These are phyloP conservation scores for Penstemon newberryi DNA, from an alignment of 257 asterid species.

Conservation along the genomic window DNA sequence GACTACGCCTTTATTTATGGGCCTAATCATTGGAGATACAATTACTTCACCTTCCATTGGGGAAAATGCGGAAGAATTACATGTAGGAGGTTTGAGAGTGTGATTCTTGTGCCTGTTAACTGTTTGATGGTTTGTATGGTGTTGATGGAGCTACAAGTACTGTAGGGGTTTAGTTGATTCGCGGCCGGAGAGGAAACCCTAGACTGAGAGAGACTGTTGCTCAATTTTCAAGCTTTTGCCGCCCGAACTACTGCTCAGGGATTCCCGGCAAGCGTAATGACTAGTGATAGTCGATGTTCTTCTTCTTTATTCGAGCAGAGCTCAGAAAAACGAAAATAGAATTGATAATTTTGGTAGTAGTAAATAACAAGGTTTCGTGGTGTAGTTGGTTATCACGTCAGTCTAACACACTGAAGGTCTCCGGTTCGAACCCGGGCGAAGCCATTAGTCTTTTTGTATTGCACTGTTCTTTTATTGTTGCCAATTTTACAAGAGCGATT, in stretches of 20 bases:
- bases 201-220: constrained; percentile 9
- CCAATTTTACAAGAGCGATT: not conserved
- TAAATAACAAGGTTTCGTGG: constrained; percentile 60
- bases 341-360: not conserved
- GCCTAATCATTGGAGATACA: constrained; percentile 46
- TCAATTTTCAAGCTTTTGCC: constrained; percentile 37
- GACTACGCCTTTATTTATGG: constrained; percentile 69
- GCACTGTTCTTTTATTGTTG: not conserved
- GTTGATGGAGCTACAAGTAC: constrained; percentile 9
- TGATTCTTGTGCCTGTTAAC: constrained; percentile 7
- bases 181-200: constrained; percentile 30
- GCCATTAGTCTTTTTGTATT: constrained; percentile 29
- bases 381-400: constrained; percentile 99
- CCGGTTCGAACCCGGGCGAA: constrained; percentile 77
- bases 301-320: not conserved
- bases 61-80: constrained; percentile 5
- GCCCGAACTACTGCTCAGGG: constrained; percentile 32
- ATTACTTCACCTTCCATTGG: constrained; percentile 45
- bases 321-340: not conserved
- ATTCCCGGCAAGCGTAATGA: constrained; percentile 18
- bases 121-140: not conserved
- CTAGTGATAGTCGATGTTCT: not conserved
- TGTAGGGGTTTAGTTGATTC: not conserved
- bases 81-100: not conserved
- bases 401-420: constrained; percentile 97